A percentile compares a stretch with the other conserved stretches of the same genome.
Conservation (phyloP, 352 stramenopile species). For the Globisporangium apiculatum region DNA sequence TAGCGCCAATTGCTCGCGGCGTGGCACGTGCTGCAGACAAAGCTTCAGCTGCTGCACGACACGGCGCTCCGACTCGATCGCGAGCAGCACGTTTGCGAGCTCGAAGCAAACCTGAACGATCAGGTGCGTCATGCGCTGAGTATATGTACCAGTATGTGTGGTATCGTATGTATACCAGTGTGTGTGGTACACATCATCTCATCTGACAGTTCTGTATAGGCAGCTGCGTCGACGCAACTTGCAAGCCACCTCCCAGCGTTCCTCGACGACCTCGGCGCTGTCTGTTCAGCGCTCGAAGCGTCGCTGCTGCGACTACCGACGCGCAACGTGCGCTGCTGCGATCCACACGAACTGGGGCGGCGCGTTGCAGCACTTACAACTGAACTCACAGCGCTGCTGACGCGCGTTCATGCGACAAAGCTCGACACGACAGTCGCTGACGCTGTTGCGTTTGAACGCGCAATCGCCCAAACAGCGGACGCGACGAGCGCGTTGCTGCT, state of each 20-base stretch:
- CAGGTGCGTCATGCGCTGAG: conserved; percentile 15
- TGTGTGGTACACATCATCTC: not conserved
- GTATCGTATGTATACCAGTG: not conserved
- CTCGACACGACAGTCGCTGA: conserved; percentile 20
- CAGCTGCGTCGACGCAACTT: conserved; percentile 13
- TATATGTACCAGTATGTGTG: not conserved
- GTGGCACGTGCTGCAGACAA: conserved; percentile 39
- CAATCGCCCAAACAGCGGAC: conserved; percentile 22
- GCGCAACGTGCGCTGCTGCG: conserved; percentile 15
- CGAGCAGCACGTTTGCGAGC: conserved; percentile 19
- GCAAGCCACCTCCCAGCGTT: conserved; percentile 15
- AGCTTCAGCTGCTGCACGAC: conserved; percentile 43
- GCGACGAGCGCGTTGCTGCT: conserved; percentile 23
- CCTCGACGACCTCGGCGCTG: conserved; percentile 13
- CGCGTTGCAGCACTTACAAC: conserved; percentile 21
- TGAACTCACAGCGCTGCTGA: conserved; percentile 23
- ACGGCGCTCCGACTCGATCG: conserved; percentile 29
- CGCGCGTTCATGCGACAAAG: conserved; percentile 16
- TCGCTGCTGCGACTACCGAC: conserved; percentile 34
- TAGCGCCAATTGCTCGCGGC: conserved; percentile 38
- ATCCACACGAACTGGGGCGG: conserved; percentile 19
- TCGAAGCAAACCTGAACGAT: conserved; percentile 22
- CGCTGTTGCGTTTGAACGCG: conserved; percentile 20
- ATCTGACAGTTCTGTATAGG: not conserved
- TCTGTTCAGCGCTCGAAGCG: conserved; percentile 24